Conservation (phyloP, 2,329 filamentous ascomycete species). For the Fusarium chlamydosporum region DNA sequence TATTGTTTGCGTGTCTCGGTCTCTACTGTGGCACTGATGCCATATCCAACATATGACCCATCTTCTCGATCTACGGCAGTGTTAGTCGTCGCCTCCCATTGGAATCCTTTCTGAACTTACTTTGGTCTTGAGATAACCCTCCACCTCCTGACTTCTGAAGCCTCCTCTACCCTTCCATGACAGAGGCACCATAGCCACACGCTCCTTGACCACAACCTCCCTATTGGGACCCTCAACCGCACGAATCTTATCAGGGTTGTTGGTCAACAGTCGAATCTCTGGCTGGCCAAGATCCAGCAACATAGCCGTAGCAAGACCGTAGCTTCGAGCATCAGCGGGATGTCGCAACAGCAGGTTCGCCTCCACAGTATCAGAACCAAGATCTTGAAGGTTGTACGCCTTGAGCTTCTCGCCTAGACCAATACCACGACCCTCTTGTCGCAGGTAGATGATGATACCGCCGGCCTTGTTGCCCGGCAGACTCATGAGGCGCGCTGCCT, state of each 20-base stretch:
- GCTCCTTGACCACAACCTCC: conserved; percentile 88
- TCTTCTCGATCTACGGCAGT: conserved; percentile 79
- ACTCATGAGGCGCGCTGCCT: conserved; percentile 94
- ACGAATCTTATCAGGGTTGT: conserved; percentile 96
- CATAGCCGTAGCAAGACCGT: conserved; percentile 97
- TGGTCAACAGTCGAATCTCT: conserved; percentile 88
- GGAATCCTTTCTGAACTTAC: conserved; percentile 62
- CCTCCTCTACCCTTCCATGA: conserved; percentile 91
- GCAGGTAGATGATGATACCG: conserved; percentile 94
- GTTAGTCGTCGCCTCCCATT: conserved; percentile 37
- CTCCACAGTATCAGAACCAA: conserved; percentile 97
- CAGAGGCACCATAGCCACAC: conserved; percentile 94
- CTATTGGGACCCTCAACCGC: conserved; percentile 93
- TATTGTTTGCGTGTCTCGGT: not conserved
- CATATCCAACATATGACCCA: conserved; percentile 84
- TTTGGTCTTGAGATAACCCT: conserved; percentile 96
- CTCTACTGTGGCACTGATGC: conserved; percentile 49
- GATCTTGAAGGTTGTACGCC: conserved; percentile 96
- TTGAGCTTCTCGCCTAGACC: conserved; percentile 96
- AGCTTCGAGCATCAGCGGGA: conserved; percentile 93
- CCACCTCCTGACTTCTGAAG: conserved; percentile 88
- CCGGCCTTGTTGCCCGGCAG: conserved; percentile 74
- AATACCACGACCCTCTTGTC: conserved; percentile 96
- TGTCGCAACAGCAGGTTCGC: conserved; percentile 92
- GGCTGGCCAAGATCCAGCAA: conserved; percentile 84